A percentile compares a stretch with the other conserved stretches of the same genome.
phyloP scores from a whole-genome alignment of 345 rosid species.

The Linum trigynum region DNA sequence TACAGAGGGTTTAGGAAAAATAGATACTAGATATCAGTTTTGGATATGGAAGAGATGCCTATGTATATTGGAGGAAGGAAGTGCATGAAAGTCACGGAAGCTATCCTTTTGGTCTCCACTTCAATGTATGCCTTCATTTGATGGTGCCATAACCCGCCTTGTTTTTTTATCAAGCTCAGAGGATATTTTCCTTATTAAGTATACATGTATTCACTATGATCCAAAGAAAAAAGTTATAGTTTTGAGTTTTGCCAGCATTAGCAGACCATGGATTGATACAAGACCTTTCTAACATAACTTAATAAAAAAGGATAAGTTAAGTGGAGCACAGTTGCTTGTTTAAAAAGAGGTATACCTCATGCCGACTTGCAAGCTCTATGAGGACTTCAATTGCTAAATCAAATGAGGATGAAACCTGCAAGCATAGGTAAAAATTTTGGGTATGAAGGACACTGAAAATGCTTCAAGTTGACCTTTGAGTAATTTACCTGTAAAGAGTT shows the following conservation, averaged over 20 bases:
- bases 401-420: constrained; percentile 63
- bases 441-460: not conserved
- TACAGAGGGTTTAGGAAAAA: too few species aligned
- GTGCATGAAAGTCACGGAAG: too few species aligned
- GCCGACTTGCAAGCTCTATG: constrained; percentile 72
- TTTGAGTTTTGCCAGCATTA: too few species aligned
- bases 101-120: too few species aligned
- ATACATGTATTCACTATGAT: too few species aligned
- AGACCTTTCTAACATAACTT: not conserved
- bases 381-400: constrained; percentile 89
- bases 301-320: too few species aligned
- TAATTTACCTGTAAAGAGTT: constrained; percentile 61
- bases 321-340: not conserved
- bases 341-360: constrained; percentile 47
- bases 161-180: constrained; percentile 41
- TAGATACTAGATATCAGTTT: too few species aligned
- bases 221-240: too few species aligned
- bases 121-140: too few species aligned
- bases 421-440: constrained; percentile 14
- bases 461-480: constrained; percentile 1
- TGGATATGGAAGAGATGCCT: too few species aligned
- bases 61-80: too few species aligned
- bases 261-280: not conserved
- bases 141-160: constrained; percentile 30
- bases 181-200: too few species aligned